Conservation (phyloP, 2,329 filamentous ascomycete species). For the Colletotrichum euphorbiae region DNA sequence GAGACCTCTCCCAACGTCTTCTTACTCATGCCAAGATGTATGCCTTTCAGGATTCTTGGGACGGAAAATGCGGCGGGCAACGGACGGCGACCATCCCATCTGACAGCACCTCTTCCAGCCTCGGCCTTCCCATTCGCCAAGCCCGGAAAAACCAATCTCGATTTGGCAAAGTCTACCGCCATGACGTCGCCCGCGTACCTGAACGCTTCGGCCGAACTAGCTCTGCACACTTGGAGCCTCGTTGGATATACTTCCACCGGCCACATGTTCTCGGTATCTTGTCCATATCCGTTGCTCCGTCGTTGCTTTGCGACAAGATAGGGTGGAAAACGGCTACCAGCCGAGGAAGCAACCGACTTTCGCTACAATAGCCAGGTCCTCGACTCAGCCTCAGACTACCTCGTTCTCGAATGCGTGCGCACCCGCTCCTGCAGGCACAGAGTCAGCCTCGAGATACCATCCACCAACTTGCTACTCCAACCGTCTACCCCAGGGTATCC, state of each 20-base stretch:
- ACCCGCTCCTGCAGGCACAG: constrained; percentile 9
- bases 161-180: constrained; percentile 12
- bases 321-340: background rate
- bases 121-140: constrained; percentile 8
- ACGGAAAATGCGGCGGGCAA: constrained; percentile 20
- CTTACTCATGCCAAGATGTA: constrained; percentile 6
- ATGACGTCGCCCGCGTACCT: constrained; percentile 26
- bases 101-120: background rate
- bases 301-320: background rate
- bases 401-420: constrained; percentile 19
- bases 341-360: constrained; percentile 4
- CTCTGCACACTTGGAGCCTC: constrained; percentile 14
- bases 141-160: background rate
- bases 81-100: constrained; percentile 13
- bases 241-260: background rate
- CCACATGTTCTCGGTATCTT: background rate
- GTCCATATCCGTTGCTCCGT: background rate
- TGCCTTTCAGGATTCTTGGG: background rate
- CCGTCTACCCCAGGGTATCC: background rate
- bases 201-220: constrained; percentile 33
- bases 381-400: background rate
- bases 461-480: background rate
- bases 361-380: background rate
- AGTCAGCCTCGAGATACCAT: constrained; percentile 22
- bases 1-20: background rate